Percentiles rank a stretch among this genome's conserved stretches.
phyloP scores from a whole-genome alignment of 306 rosid genomes.

The Prunus mira region DNA sequence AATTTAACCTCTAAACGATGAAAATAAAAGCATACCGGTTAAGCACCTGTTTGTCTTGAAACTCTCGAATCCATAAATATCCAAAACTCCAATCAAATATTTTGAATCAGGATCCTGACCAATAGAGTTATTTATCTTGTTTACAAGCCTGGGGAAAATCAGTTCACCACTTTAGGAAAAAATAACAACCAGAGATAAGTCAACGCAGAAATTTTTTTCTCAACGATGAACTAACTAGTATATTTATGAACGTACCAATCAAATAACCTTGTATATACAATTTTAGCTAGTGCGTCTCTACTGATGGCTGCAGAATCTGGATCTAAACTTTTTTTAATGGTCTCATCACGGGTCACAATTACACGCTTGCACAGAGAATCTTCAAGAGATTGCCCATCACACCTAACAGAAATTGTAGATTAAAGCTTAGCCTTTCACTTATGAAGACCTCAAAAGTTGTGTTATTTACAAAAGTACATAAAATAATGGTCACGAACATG shows the following conservation, averaged over 20 bases:
- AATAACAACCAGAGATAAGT: not conserved
- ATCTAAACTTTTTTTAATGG: conserved; percentile 75
- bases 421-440: conserved; percentile 14
- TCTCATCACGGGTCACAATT: conserved; percentile 91
- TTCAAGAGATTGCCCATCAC: conserved; percentile 77
- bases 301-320: conserved; percentile 68
- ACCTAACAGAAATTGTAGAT: conserved; percentile 51
- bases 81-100: conserved; percentile 84
- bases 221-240: conserved; percentile 2
- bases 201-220: not conserved
- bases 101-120: conserved; percentile 89
- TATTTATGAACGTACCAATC: conserved; percentile 59
- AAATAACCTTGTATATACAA: conserved; percentile 80
- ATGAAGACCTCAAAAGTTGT: conserved; percentile 13
- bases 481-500: conserved; percentile 37
- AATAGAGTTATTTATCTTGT: conserved; percentile 80
- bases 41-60: conserved; percentile 99
- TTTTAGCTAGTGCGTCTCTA: conserved; percentile 90
- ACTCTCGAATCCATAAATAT: conserved; percentile 99
- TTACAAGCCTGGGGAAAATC: conserved; percentile 69
- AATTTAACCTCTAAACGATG: conserved; percentile 38
- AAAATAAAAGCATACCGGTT: conserved; percentile 57
- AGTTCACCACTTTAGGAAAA: conserved; percentile 19
- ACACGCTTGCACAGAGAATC: conserved; percentile 91
- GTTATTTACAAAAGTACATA: not conserved